Evolutionary conservation across 2,329 filamentous ascomycete genomes (phyloP).

Genomic region (Tolypocladium ovalisporum): DNA sequence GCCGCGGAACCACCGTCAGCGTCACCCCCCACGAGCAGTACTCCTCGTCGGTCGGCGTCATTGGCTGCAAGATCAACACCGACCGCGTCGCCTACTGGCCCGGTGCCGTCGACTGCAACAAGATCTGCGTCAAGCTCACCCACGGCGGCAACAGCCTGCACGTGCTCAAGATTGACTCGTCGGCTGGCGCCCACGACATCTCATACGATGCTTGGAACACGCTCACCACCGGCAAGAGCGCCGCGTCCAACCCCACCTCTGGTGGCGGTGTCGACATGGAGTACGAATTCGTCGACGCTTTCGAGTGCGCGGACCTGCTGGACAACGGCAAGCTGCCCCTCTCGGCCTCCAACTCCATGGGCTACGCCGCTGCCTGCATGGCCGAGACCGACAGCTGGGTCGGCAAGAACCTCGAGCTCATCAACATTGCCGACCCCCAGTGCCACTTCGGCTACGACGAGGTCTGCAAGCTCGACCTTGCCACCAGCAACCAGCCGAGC

Average conservation of each 20-base stretch:
- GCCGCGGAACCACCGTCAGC: neutral
- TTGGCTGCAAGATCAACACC: constrained; percentile 50
- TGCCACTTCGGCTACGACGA: constrained; percentile 42
- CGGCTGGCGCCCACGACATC: constrained; percentile 46
- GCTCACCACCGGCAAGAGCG: constrained; percentile 38
- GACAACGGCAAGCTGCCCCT: constrained; percentile 40
- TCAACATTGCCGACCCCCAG: constrained; percentile 40
- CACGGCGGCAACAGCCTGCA: constrained; percentile 37
- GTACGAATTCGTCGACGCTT: constrained; percentile 35
- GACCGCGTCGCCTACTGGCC: constrained; percentile 54
- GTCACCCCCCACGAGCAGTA: constrained; percentile 46
- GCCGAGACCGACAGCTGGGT: constrained; percentile 35
- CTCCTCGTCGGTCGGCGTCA: constrained; percentile 45
- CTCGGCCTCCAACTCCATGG: constrained; percentile 45
- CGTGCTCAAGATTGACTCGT: constrained; percentile 47
- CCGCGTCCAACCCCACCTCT: constrained; percentile 29
- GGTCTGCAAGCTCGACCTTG: constrained; percentile 35
- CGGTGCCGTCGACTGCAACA: constrained; percentile 36
- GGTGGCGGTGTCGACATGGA: constrained; percentile 42
- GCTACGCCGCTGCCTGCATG: constrained; percentile 38
- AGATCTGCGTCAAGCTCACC: constrained; percentile 44
- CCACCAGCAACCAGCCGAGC: constrained; percentile 37
- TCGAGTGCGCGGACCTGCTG: constrained; percentile 39
- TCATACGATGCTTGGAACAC: constrained; percentile 53
- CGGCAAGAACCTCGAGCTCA: constrained; percentile 38